Percentiles rank a stretch among this genome's conserved stretches.
Evolutionary conservation across 75 land plant species (phyloP).

Genomic region (Azolla pinnata): DNA sequence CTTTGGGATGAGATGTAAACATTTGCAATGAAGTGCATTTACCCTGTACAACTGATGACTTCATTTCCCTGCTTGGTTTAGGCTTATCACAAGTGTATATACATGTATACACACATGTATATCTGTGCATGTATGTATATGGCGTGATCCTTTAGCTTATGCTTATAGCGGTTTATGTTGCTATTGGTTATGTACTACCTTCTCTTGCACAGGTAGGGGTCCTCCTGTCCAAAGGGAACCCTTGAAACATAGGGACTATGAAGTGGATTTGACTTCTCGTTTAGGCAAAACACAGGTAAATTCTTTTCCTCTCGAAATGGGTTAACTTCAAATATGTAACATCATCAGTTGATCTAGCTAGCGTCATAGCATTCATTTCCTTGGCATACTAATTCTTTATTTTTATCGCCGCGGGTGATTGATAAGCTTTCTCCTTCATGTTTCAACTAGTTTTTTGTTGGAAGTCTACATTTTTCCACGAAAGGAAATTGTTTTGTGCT

Average conservation of each 20-base stretch:
- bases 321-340: not conserved
- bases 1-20: no score
- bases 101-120: no score
- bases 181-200: not conserved
- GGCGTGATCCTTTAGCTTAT: not conserved
- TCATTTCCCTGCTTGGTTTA: not conserved
- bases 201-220: conserved; percentile 43
- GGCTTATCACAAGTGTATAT: no score
- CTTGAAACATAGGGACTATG: conserved; percentile 90
- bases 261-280: conserved; percentile 91
- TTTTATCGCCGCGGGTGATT: not conserved
- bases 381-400: not conserved
- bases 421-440: not conserved
- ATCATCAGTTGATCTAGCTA: not conserved
- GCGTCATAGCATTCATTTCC: not conserved
- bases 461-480: no score
- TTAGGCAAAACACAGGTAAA: conserved; percentile 91
- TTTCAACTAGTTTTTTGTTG: no score
- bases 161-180: not conserved
- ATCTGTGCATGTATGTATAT: no score
- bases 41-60: not conserved
- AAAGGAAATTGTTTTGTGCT: no score
- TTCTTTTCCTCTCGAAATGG: not conserved
- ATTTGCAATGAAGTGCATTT: no score
- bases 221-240: conserved; percentile 92